These are phyloP conservation scores for Eudorina sp. DNA, from an alignment of 139 green algal species.

Conservation along the genomic window DNA sequence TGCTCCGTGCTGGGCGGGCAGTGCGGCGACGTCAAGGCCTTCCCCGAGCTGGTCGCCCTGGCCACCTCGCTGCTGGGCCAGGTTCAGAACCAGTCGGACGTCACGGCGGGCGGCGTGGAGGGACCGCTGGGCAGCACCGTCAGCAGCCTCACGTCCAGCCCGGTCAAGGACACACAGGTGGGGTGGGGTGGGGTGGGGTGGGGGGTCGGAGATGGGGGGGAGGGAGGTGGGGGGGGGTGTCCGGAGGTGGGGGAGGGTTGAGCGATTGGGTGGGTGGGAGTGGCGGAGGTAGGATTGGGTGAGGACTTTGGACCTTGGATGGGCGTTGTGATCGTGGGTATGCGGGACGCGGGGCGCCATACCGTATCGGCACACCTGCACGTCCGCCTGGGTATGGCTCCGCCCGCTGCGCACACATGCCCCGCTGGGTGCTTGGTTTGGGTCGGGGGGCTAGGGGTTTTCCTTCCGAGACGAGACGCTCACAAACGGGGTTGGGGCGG, in stretches of 20 bases:
- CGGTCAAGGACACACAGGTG: conserved; percentile 12
- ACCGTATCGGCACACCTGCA: no score
- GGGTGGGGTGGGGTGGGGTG: not conserved
- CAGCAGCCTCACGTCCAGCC: not conserved
- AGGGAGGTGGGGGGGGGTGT: not conserved
- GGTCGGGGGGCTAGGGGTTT: no score
- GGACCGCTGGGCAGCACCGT: not conserved
- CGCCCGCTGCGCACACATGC: no score
- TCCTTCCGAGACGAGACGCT: no score
- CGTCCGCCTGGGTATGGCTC: no score
- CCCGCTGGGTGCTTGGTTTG: no score
- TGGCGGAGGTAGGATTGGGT: no score
- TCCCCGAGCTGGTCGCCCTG: conserved; percentile 3
- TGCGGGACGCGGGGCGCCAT: no score
- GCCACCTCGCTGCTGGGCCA: not conserved
- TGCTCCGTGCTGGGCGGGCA: conserved; percentile 49
- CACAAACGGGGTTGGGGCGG: not conserved
- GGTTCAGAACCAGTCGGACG: not conserved
- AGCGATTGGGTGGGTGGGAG: no score
- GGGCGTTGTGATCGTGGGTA: no score
- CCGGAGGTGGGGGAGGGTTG: not conserved
- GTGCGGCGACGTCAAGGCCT: conserved; percentile 14
- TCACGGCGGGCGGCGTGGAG: not conserved
- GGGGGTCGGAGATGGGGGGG: not conserved
- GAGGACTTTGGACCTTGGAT: no score